Evolutionary conservation across 805 yeast species (phyloP), one percentile per base, ranked within the genome.

Genomic region (Cyberlindnera mississippiensis): DNA sequence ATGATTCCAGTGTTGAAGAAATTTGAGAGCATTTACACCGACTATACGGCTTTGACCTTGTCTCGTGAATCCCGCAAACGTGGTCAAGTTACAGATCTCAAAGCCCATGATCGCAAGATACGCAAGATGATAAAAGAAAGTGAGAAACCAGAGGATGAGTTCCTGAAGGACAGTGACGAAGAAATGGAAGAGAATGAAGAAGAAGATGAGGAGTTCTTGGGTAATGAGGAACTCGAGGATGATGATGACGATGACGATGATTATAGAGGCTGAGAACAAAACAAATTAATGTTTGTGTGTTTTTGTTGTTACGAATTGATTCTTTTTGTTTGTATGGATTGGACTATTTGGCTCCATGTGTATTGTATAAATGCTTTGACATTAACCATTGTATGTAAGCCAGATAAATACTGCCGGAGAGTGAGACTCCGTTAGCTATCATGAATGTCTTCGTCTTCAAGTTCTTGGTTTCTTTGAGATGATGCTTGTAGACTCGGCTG

Each of bases 31-130:
- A 41, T 50, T 6, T 28, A 40, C 20, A 22, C 20, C 8, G 49
- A 52, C 27, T 52, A 46, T 36, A 40, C 40, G 15, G 40, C 49
- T 12, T 17, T 30, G 9, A 30, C 37, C 12, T 22, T 41, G 4
- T 15, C 47, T 18, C 45, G 56, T 26, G 48, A 54, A n/a, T 39
- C 55, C 12, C 49, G 55, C 40, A 48, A 42, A 20, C 46, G 52
- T 28, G 51, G 29, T 17, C 52, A 42, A 28, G 33, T 50, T 9
- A 38, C 44, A 12, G 49, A 46, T 30, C 33, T 51, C n/a, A 45
- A 40, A 20, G 56, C 37, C 10, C 48, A 53, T 12, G 54, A 46
- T 15, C 45, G 41, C 14, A 43, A 31, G 19, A 19, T 45, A 34
- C 40, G 45, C 9, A 46, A 42, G 18, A n/a, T 48, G 15, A 40